Evolutionary conservation across 1,139 yeast species (phyloP), one percentile per base, ranked within the genome.

Genomic region (Nakaseomyces uthaithaninus): DNA sequence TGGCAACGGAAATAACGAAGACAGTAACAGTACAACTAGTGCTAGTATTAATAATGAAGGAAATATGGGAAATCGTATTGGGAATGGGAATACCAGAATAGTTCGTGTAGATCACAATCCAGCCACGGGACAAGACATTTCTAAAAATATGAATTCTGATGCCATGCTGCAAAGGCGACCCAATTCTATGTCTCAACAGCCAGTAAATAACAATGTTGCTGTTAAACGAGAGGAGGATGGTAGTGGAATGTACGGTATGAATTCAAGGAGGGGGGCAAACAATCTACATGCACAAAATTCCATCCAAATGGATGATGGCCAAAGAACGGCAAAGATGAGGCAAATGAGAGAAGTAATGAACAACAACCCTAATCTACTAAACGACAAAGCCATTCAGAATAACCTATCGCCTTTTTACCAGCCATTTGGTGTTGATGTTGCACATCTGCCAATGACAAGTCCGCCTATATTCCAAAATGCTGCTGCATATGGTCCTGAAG

Each of bases 391-490:
- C 51, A 66, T 60, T 59, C 72, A 47, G 41, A 65, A 64, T 24
- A 50, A 60, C 6, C 44, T 64, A 12, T 62, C 66, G 1, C 64
- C 67, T 3, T 62, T 56, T 41, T 64, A 60, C 46, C 66, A 64
- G 19, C 67, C 67, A 0, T 63, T 62, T 46, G 67, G 67, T 11
- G 63, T 64, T 3, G 69, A 65, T 42, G 63, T 63, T 1, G 51
- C 63, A 3, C 67, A 64, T 44, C 74, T 76, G 54, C 83, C 83
- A 3, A 62, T 77, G 51, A 77, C 83, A 1, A 76, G 75, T 50
- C 84, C 84, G 1, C 83, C 83, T 4, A 66, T 77, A 30, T 74
- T 75, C 51, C 82, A 77, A 53, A 69, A 73, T 34, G 41, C 51
- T 12, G 67, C 76, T 2, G 62, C 73, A 64, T 64, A 66, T 50